These are phyloP conservation scores for Emergomyces pasteurianus DNA, from an alignment of 2,329 filamentous ascomycete species.

Conservation along the genomic window DNA sequence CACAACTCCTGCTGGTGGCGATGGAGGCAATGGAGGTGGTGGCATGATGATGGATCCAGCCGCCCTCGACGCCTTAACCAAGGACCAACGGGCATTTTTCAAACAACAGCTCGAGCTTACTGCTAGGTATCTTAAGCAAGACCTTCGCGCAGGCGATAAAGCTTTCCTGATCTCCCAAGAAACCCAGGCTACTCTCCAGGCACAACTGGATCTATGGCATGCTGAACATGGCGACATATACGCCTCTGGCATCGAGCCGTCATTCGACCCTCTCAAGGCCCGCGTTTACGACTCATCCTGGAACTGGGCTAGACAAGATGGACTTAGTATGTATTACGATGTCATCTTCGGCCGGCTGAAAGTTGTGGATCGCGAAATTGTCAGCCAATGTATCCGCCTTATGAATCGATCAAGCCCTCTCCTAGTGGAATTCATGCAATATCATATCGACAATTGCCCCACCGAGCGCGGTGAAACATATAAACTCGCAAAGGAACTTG, in stretches of 20 bases:
- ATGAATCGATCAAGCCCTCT: constrained; percentile 98
- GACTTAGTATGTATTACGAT: constrained; percentile 96
- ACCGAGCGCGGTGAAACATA: constrained; percentile 96
- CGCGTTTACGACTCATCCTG: constrained; percentile 95
- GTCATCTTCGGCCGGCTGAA: constrained; percentile 94
- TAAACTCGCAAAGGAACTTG: constrained; percentile 90
- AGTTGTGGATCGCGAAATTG: constrained; percentile 91
- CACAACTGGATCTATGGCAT: constrained; percentile 88
- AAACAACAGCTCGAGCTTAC: constrained; percentile 96
- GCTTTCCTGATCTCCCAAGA: constrained; percentile 74
- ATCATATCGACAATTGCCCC: constrained; percentile 98
- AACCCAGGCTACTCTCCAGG: constrained; percentile 75
- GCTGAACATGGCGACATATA: constrained; percentile 96
- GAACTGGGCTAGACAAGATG: constrained; percentile 98
- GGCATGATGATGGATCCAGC: constrained; percentile 99
- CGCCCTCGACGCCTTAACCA: constrained; percentile 90
- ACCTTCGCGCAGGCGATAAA: constrained; percentile 93
- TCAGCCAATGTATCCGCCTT: constrained; percentile 95
- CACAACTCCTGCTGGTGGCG: constrained; percentile 57
- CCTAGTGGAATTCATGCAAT: constrained; percentile 97
- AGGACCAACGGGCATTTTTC: constrained; percentile 90
- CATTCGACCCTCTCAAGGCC: constrained; percentile 87
- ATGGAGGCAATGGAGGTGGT: constrained; percentile 54
- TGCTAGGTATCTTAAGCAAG: constrained; percentile 92
- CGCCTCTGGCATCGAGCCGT: constrained; percentile 82